A percentile compares a stretch with the other conserved stretches of the same genome.
These are phyloP conservation scores for Aphanomyces cochlioides DNA, from an alignment of 352 stramenopile genomes.

Conservation along the genomic window DNA sequence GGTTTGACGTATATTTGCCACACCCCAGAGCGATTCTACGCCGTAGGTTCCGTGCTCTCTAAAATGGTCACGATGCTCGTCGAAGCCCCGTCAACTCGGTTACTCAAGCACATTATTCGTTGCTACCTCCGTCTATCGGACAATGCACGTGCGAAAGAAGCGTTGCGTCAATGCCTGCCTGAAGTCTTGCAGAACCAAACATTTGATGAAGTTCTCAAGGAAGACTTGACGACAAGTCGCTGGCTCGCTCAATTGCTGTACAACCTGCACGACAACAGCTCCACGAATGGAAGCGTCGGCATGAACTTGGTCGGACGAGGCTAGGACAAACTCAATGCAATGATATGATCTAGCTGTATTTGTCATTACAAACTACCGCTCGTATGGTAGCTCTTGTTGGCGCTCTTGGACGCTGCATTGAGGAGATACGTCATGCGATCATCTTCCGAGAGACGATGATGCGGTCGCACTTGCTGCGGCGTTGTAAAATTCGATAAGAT, in stretches of 20 bases:
- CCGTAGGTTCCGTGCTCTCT: conserved; percentile 88
- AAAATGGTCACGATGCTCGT: conserved; percentile 97
- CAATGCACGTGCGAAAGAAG: conserved; percentile 90
- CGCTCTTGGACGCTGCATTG: conserved; percentile 1
- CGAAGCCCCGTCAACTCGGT: conserved; percentile 87
- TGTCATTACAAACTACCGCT: conserved; percentile 24
- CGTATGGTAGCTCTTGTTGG: conserved; percentile 15
- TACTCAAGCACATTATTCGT: conserved; percentile 99
- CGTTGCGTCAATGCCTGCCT: conserved; percentile 94
- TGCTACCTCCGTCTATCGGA: conserved; percentile 96
- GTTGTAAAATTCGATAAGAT: conserved; percentile 59
- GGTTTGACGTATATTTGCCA: conserved; percentile 98
- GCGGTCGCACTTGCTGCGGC: conserved; percentile 37
- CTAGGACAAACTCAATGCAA: background rate
- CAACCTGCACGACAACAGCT: conserved; percentile 65
- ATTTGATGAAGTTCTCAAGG: conserved; percentile 92
- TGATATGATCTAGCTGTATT: background rate
- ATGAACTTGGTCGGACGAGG: conserved; percentile 10
- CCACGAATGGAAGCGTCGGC: conserved; percentile 8
- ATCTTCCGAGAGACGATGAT: conserved; percentile 27
- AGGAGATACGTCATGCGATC: conserved; percentile 25
- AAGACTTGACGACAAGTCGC: conserved; percentile 95
- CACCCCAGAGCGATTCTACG: conserved; percentile 93
- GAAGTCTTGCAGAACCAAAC: conserved; percentile 92
- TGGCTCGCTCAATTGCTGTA: conserved; percentile 95